phyloP scores from a whole-genome alignment of 352 stramenopile species.

The Globisporangium iwayamae region DNA sequence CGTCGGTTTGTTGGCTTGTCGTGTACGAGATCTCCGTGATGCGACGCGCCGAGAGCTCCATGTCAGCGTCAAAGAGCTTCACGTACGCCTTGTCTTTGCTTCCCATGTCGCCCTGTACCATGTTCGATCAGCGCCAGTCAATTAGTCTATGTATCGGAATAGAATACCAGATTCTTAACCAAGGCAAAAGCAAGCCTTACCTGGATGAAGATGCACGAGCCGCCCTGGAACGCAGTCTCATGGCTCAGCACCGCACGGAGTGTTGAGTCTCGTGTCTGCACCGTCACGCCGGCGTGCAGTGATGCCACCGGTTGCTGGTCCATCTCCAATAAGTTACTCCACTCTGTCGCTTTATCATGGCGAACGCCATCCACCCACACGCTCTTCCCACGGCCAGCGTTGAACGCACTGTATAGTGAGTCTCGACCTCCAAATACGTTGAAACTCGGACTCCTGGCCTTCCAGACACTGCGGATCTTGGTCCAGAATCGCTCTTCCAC shows the following conservation, averaged over 20 bases:
- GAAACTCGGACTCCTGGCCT: slow-evolving; percentile 30
- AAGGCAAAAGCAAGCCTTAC: slow-evolving; percentile 9
- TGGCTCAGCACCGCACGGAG: slow-evolving; percentile 26
- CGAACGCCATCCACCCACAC: slow-evolving; percentile 26
- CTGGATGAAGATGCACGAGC: slow-evolving; percentile 28
- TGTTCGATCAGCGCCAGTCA: not conserved
- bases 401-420: slow-evolving; percentile 37
- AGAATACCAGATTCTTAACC: not conserved
- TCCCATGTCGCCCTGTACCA: slow-evolving; percentile 25
- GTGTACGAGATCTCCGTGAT: slow-evolving; percentile 40
- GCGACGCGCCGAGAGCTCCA: slow-evolving; percentile 32
- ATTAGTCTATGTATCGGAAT: not conserved
- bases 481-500: slow-evolving; percentile 36
- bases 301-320: slow-evolving; percentile 27
- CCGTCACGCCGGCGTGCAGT: slow-evolving; percentile 24
- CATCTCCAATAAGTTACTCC: slow-evolving; percentile 36
- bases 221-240: slow-evolving; percentile 34
- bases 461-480: slow-evolving; percentile 28
- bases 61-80: slow-evolving; percentile 41
- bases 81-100: slow-evolving; percentile 34
- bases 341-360: slow-evolving; percentile 7
- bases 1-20: slow-evolving; percentile 21
- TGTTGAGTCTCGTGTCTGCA: slow-evolving; percentile 24
- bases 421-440: slow-evolving; percentile 31
- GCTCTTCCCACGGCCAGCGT: slow-evolving; percentile 25